Conservation (phyloP, 805 yeast species). For the Nakazawaea holstii region DNA sequence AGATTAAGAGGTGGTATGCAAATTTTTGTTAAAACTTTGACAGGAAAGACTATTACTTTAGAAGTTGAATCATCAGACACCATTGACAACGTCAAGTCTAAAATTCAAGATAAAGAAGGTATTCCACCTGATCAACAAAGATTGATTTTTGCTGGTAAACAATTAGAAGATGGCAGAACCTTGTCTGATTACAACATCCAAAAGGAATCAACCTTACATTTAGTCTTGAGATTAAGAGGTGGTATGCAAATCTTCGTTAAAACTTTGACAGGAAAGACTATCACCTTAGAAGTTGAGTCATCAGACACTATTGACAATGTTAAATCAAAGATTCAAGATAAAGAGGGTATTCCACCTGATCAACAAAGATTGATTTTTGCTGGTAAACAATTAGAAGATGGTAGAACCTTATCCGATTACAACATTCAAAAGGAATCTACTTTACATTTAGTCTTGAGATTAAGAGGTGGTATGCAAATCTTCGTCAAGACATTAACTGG, state of each 20-base stretch:
- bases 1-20: conserved; percentile 61
- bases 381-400: conserved; percentile 99
- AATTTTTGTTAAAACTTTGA: conserved; percentile 61
- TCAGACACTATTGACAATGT: conserved; percentile 98
- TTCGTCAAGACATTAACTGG: no score
- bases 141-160: no score
- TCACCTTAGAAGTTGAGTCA: conserved; percentile 94
- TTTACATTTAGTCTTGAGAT: conserved; percentile 75
- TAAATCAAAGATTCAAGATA: conserved; percentile 97
- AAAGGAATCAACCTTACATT: conserved; percentile 36
- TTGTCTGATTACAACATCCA: conserved; percentile 73
- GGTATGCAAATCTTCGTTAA: conserved; percentile 87
- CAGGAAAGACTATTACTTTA: no score
- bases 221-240: conserved; percentile 35
- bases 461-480: conserved; percentile 81
- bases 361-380: conserved; percentile 99
- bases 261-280: conserved; percentile 87
- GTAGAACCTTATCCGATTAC: conserved; percentile 96
- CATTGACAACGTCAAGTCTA: no score
- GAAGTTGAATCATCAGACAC: no score
- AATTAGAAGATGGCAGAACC: conserved; percentile 87
- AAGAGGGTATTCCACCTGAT: conserved; percentile 99
- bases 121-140: no score
- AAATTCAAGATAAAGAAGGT: no score
- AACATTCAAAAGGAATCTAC: conserved; percentile 98